phyloP scores from a whole-genome alignment of 1,284 basidiomycete species.

The Tremellales sp. region DNA sequence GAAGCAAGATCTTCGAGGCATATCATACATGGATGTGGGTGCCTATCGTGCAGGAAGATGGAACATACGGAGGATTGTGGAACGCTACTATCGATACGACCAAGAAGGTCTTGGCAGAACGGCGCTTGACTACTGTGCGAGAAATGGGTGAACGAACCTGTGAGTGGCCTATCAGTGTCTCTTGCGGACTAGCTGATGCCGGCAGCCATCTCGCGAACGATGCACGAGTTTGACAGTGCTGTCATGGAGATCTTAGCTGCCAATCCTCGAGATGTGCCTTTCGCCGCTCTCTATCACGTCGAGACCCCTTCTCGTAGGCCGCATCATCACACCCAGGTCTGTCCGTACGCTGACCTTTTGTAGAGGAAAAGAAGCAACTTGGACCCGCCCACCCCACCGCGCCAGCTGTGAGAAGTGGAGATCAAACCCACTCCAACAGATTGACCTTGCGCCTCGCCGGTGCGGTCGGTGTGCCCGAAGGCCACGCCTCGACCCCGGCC shows the following conservation, averaged over 20 bases:
- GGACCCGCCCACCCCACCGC: too few relatives aligned
- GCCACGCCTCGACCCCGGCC: conserved; percentile 31
- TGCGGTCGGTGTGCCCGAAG: conserved; percentile 37
- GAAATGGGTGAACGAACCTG: conserved; percentile 44
- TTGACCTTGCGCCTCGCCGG: conserved; percentile 25
- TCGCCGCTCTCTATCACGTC: conserved; percentile 42
- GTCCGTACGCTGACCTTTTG: neutral
- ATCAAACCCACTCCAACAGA: conserved; percentile 3
- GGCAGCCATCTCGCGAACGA: conserved; percentile 30
- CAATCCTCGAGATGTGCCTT: conserved; percentile 37
- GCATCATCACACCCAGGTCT: neutral
- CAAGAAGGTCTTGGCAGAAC: conserved; percentile 31
- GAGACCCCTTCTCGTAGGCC: conserved; percentile 14
- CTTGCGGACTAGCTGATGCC: neutral
- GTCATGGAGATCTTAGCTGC: conserved; percentile 35
- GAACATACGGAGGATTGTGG: conserved; percentile 37
- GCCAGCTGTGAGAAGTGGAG: neutral
- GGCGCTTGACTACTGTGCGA: conserved; percentile 26
- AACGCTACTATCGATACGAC: conserved; percentile 40
- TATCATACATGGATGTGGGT: conserved; percentile 41
- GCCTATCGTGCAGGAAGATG: conserved; percentile 36
- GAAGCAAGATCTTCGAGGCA: conserved; percentile 20
- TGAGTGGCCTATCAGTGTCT: conserved; percentile 10
- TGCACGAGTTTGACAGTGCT: conserved; percentile 35
- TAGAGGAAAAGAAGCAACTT: neutral